Base-by-base conservation (phyloP, 371 early-diverging fungal species). In the Mortierella sp. region DNA sequence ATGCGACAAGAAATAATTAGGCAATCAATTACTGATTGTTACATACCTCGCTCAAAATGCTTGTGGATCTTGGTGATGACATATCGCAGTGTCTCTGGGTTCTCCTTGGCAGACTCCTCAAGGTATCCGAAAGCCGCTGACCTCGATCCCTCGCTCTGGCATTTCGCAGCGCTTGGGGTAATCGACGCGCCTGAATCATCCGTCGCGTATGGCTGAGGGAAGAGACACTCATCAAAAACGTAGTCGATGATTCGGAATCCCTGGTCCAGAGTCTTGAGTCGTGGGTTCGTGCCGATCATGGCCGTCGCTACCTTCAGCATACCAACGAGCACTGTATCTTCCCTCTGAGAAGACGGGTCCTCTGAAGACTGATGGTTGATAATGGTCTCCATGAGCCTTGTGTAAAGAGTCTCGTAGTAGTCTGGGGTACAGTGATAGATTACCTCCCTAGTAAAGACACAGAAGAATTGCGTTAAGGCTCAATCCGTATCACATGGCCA, bases 241-340 rank as follows among this genome's bases (percentile, higher is more conserved):
- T 75, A 76, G 44, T 79, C 76, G 39, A 83, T 72, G 52, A 79
- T 64, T 29, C 34, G 50, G 47, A 64, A 70, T 1, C 63, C 73
- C 11, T 39, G 64, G n/a, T 68, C 73, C 37, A 68, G 63, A 7
- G 61, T 44, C 45, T 73, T 83, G 47, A 83, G 63, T 10, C 68
- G 66, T 8, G 63, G 43, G 9, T 79, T 70, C 9, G 79, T 63
- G 19, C 61, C 67, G 6, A 86, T 71, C 77, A 88, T 78, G 6
- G 83, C 85, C 13, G 83, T 80, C 31, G 85, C 79, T 4, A 88
- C 78, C 55, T 79, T 79, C 1, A 88, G 71, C 80, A 86, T 77
- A 11, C 88, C 88, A 26, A 85, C 64, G 8, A 88, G 73, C 24
- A 84, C 75, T 7, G 80, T 84, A 68, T 88, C 88, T 22, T 85